These are phyloP conservation scores for Bretschneidera sinensis DNA, from an alignment of 345 rosid species.

Conservation along the genomic window DNA sequence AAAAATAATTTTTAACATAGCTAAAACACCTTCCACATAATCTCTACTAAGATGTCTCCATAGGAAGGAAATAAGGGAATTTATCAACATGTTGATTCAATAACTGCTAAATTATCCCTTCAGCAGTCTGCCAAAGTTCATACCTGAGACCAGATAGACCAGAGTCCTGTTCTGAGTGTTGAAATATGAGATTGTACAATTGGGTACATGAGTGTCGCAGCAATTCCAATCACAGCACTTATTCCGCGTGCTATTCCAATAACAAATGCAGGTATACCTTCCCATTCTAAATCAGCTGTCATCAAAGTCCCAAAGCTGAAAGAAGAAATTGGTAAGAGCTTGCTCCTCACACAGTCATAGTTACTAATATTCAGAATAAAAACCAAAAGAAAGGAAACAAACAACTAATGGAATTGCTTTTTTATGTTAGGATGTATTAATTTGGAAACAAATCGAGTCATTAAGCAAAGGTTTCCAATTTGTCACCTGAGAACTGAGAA, in stretches of 20 bases:
- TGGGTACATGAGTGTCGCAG: slow-evolving; percentile 73
- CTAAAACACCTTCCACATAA: neutral
- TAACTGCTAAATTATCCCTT: too few species aligned
- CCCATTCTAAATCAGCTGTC: slow-evolving; percentile 80
- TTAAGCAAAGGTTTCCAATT: neutral
- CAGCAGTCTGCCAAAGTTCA: neutral
- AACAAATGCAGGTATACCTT: slow-evolving; percentile 62
- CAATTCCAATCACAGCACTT: slow-evolving; percentile 67
- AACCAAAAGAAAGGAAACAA: neutral
- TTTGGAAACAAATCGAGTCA: too few species aligned
- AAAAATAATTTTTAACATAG: too few species aligned
- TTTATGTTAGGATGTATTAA: neutral
- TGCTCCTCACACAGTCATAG: neutral
- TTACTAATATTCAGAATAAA: neutral
- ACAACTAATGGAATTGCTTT: neutral
- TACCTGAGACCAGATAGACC: slow-evolving; percentile 95
- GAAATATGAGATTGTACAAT: slow-evolving; percentile 46
- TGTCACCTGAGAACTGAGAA: slow-evolving; percentile 81
- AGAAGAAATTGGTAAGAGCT: neutral
- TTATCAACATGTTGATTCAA: too few species aligned
- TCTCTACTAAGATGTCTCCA: neutral
- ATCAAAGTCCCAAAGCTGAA: slow-evolving; percentile 77
- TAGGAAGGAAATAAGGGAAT: too few species aligned
- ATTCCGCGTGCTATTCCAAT: slow-evolving; percentile 77
- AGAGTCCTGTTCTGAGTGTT: slow-evolving; percentile 74